phyloP scores from a whole-genome alignment of 139 green algal species.

The Cymbomonas tetramitiformis region DNA sequence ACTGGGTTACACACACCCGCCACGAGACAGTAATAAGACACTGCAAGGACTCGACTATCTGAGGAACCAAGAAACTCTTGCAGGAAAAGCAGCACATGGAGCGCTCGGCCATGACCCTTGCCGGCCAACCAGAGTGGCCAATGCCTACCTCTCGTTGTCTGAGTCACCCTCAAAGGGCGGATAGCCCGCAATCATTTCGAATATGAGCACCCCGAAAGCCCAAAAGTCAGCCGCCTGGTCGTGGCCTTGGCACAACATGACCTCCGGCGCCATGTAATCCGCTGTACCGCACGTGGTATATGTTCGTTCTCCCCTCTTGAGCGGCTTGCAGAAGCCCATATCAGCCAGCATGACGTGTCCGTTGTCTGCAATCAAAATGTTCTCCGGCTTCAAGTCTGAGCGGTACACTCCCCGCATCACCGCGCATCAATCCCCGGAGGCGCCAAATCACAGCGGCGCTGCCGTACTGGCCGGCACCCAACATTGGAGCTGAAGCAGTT shows the following conservation, averaged over 20 bases:
- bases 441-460: too few species aligned
- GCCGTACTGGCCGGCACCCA: too few species aligned
- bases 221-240: constrained; percentile 9
- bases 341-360: constrained; percentile 19
- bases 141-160: constrained; percentile 1
- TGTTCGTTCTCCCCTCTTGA: constrained; percentile 12
- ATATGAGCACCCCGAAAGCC: constrained; percentile 15
- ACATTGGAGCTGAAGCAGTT: too few species aligned
- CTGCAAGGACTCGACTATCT: too few species aligned
- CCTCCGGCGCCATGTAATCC: constrained; percentile 20
- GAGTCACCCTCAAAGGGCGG: not conserved
- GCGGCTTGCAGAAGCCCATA: constrained; percentile 23
- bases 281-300: constrained; percentile 27
- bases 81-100: too few species aligned
- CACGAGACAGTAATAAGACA: too few species aligned
- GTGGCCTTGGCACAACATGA: constrained; percentile 2
- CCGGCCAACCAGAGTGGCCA: too few species aligned
- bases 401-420: too few species aligned
- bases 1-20: too few species aligned
- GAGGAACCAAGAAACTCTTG: too few species aligned
- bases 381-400: constrained; percentile 32
- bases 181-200: constrained; percentile 17
- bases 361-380: constrained; percentile 17
- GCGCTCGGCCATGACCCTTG: too few species aligned
- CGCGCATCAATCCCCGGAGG: too few species aligned